A percentile compares a stretch with the other conserved stretches of the same genome.
These are phyloP conservation scores for Taphrina pruni DNA, from an alignment of 1,139 yeast genomes.

Conservation along the genomic window DNA sequence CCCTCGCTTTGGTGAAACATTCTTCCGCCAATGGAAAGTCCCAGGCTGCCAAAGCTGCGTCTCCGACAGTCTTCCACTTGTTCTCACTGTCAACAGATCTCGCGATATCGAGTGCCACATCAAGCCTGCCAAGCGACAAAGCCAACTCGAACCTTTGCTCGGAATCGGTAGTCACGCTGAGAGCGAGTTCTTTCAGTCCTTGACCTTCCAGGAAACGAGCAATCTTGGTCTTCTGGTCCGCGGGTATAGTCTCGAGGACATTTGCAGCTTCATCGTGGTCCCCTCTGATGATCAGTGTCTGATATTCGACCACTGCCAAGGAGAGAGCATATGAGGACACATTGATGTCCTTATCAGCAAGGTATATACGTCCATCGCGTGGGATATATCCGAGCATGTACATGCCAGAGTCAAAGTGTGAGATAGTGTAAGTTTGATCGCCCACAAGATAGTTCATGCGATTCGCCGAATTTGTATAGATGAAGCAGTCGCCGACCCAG, in stretches of 20 bases:
- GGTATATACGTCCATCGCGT: conserved; percentile 84
- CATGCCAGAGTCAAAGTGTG: conserved; percentile 88
- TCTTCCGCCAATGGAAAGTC: conserved; percentile 80
- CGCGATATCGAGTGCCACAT: conserved; percentile 76
- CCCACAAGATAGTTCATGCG: conserved; percentile 94
- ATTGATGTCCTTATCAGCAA: conserved; percentile 87
- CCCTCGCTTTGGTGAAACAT: conserved; percentile 79
- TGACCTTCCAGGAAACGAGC: conserved; percentile 94
- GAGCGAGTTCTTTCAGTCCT: conserved; percentile 82
- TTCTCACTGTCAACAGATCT: conserved; percentile 58
- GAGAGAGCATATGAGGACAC: conserved; percentile 83
- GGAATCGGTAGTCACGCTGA: conserved; percentile 76
- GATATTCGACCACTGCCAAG: conserved; percentile 86
- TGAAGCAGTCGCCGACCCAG: conserved; percentile 96
- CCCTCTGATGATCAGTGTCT: conserved; percentile 92
- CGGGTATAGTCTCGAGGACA: conserved; percentile 68
- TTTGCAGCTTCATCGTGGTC: conserved; percentile 78
- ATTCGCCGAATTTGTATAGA: conserved; percentile 83
- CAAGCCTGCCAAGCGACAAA: conserved; percentile 67
- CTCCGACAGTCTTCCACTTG: conserved; percentile 94
- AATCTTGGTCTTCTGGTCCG: conserved; percentile 74
- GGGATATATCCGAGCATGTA: conserved; percentile 88
- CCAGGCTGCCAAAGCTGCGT: conserved; percentile 78
- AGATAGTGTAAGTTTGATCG: conserved; percentile 87
- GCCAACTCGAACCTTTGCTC: conserved; percentile 90